Conservation (phyloP, 306 rosid species). For the Glycine latifolia region DNA sequence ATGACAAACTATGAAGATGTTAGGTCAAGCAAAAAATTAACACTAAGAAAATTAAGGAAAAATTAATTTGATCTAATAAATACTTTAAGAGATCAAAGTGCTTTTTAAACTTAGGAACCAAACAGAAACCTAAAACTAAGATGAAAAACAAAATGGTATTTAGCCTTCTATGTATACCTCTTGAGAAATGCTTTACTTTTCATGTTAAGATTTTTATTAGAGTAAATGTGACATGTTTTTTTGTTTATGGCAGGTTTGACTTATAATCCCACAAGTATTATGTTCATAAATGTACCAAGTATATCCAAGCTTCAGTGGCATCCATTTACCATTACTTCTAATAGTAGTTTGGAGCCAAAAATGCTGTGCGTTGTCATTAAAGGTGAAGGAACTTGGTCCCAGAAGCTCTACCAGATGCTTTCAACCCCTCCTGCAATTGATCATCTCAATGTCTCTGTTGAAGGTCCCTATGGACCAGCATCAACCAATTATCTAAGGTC, state of each 20-base stretch:
- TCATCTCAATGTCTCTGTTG: constrained; percentile 62
- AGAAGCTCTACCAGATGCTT: constrained; percentile 64
- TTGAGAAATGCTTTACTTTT: too few relatives aligned
- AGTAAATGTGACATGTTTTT: too few relatives aligned
- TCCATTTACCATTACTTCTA: constrained; percentile 75
- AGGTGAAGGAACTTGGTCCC: constrained; percentile 71
- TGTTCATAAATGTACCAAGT: constrained; percentile 71
- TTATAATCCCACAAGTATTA: constrained; percentile 65
- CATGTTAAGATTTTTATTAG: too few relatives aligned
- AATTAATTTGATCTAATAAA: too few relatives aligned
- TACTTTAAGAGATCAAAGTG: too few relatives aligned
- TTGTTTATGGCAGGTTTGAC: constrained; percentile 55
- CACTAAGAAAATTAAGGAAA: too few relatives aligned
- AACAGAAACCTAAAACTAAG: too few relatives aligned
- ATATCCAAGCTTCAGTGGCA: constrained; percentile 87
- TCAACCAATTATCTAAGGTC: constrained; percentile 66
- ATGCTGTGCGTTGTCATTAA: constrained; percentile 63
- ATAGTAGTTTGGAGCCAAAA: constrained; percentile 64
- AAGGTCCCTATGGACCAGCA: constrained; percentile 81
- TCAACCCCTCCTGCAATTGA: constrained; percentile 54
- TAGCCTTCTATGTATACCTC: too few relatives aligned
- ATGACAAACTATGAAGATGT: too few relatives aligned
- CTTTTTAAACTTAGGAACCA: too few relatives aligned
- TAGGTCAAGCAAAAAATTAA: too few relatives aligned
- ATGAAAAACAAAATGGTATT: too few relatives aligned